phyloP scores from a whole-genome alignment of 1,139 yeast genomes.

The Meyerozyma sp. region DNA sequence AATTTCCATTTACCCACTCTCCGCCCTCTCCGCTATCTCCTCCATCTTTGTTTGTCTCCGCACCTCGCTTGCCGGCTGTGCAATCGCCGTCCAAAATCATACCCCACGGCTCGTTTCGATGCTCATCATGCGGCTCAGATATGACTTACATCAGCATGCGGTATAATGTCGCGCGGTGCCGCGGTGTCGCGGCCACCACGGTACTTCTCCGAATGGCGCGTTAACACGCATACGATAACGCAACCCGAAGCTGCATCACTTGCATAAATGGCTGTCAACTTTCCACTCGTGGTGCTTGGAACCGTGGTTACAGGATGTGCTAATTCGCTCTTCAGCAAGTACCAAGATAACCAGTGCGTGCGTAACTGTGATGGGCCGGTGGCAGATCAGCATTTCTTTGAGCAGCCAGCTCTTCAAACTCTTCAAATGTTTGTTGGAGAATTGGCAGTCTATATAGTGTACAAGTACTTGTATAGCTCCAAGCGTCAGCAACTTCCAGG shows the following conservation, averaged over 20 bases:
- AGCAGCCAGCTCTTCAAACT: constrained; percentile 78
- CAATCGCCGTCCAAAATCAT: background rate
- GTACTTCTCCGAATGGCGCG: background rate
- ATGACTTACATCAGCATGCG: background rate
- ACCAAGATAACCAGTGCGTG: constrained; percentile 74
- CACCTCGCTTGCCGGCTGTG: background rate
- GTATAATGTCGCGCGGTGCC: background rate
- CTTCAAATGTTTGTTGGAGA: constrained; percentile 82
- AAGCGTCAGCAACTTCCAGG: constrained; percentile 7
- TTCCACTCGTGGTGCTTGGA: constrained; percentile 33
- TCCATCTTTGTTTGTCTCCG: constrained; percentile 4
- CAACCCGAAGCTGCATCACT: background rate
- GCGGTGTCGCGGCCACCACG: background rate
- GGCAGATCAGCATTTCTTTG: constrained; percentile 42
- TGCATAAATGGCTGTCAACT: background rate
- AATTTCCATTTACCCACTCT: background rate
- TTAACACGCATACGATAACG: background rate
- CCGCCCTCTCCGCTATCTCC: background rate
- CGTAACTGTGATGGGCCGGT: constrained; percentile 47
- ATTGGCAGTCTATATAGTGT: constrained; percentile 44
- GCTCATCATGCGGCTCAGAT: constrained; percentile 36
- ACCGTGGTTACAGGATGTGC: constrained; percentile 66
- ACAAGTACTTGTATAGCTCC: constrained; percentile 26
- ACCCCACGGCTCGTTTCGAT: constrained; percentile 12
- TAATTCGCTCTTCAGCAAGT: constrained; percentile 71